phyloP scores from a whole-genome alignment of 768 basidiomycete species.

The Suillus placidus region DNA sequence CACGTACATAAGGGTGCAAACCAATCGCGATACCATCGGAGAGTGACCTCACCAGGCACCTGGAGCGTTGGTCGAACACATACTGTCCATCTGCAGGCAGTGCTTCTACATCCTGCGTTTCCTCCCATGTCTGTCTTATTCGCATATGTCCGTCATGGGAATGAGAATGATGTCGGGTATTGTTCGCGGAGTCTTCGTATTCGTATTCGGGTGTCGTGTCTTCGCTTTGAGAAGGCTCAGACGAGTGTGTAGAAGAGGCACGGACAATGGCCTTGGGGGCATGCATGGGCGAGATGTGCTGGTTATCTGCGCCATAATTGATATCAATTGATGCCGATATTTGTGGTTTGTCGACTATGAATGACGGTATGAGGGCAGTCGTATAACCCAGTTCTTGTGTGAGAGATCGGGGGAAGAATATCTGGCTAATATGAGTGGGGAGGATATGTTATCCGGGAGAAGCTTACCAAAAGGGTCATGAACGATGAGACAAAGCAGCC shows the following conservation, averaged over 20 bases:
- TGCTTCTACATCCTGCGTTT: conserved; percentile 15
- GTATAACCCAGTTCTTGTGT: conserved; percentile 66
- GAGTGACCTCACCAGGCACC: conserved; percentile 32
- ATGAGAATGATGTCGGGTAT: conserved; percentile 18
- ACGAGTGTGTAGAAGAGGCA: conserved; percentile 19
- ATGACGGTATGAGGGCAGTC: conserved; percentile 34
- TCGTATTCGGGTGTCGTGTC: conserved; percentile 46
- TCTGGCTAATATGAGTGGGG: conserved; percentile 39
- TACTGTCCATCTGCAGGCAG: conserved; percentile 10
- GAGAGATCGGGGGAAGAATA: conserved; percentile 80
- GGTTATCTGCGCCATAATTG: conserved; percentile 12
- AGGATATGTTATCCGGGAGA: background rate
- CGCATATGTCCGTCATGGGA: conserved; percentile 28
- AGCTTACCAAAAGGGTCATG: conserved; percentile 73
- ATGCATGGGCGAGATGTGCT: conserved; percentile 26
- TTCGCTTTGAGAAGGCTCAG: conserved; percentile 27
- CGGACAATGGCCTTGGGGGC: conserved; percentile 27
- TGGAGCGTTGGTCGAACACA: conserved; percentile 31
- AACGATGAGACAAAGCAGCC: conserved; percentile 80
- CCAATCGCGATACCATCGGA: conserved; percentile 30
- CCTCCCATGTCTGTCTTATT: conserved; percentile 25
- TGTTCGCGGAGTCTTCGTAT: conserved; percentile 30
- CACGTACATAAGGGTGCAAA: conserved; percentile 35
- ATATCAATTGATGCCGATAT: conserved; percentile 27
- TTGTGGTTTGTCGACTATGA: conserved; percentile 29